These are phyloP conservation scores for Macrolepiota albuminosa DNA, from an alignment of 768 basidiomycete species.

Conservation along the genomic window DNA sequence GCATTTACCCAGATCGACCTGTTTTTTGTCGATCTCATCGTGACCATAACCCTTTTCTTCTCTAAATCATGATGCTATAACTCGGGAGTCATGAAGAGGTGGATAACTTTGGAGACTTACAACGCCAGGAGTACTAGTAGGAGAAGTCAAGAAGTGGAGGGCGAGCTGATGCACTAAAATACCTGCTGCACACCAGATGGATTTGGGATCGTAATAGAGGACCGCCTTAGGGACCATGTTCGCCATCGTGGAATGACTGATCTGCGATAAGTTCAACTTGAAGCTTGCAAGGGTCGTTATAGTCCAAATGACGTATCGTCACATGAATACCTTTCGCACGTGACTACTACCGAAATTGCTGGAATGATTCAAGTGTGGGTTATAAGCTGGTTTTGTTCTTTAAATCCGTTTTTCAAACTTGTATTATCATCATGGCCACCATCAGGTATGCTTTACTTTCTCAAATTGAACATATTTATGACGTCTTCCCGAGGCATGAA, in stretches of 20 bases:
- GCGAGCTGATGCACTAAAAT: conserved; percentile 14
- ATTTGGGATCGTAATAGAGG: conserved; percentile 60
- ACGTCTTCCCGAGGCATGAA: conserved; percentile 55
- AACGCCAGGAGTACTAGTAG: conserved; percentile 47
- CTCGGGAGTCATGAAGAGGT: conserved; percentile 1
- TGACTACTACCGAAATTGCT: conserved; percentile 16
- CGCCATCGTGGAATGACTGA: conserved; percentile 19
- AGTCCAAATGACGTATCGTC: neutral
- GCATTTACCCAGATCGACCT: conserved; percentile 55
- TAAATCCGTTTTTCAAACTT: neutral
- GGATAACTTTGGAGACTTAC: conserved; percentile 29
- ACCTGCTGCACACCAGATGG: conserved; percentile 67
- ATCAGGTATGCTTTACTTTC: conserved; percentile 5
- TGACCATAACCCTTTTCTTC: conserved; percentile 81
- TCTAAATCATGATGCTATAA: conserved; percentile 21
- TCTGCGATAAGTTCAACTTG: neutral
- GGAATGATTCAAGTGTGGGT: neutral
- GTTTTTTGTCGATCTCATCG: conserved; percentile 68
- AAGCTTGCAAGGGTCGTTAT: neutral
- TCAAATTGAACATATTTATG: neutral
- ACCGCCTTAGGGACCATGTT: conserved; percentile 66
- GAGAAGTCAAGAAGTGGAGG: neutral
- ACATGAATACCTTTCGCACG: conserved; percentile 1
- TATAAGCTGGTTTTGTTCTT: neutral
- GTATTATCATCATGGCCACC: conserved; percentile 7